phyloP scores from a whole-genome alignment of 768 basidiomycete species.

The Tulasnella sp. region DNA sequence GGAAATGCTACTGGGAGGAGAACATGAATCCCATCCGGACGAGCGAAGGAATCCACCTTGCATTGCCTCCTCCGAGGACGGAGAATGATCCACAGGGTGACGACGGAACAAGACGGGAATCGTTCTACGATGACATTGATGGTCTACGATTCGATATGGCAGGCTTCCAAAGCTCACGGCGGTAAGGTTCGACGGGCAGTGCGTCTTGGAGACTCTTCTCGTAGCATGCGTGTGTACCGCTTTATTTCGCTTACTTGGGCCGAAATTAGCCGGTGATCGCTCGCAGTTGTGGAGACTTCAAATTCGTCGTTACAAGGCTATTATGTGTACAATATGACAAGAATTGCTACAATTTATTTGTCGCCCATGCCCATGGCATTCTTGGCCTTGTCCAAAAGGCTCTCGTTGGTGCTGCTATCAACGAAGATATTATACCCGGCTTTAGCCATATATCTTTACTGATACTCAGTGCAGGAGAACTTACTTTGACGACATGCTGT shows the following conservation, averaged over 20 bases:
- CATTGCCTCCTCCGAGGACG: background rate
- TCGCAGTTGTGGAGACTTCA: background rate
- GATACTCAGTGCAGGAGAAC: background rate
- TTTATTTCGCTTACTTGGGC: too few relatives aligned
- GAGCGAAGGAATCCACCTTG: background rate
- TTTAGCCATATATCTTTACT: background rate
- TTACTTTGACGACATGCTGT: conserved; percentile 26
- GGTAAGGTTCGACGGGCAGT: background rate
- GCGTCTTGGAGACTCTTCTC: too few relatives aligned
- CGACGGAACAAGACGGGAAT: background rate
- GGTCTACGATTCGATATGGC: background rate
- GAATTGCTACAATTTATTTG: background rate
- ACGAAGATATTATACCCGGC: background rate
- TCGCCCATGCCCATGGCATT: conserved; percentile 42
- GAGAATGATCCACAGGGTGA: background rate
- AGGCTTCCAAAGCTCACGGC: background rate
- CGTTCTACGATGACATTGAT: background rate
- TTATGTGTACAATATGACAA: background rate
- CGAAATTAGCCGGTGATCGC: too few relatives aligned
- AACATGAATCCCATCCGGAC: background rate
- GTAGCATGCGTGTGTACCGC: too few relatives aligned
- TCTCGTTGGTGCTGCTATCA: conserved; percentile 2
- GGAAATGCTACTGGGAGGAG: conserved; percentile 9
- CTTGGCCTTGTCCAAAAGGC: conserved; percentile 45
- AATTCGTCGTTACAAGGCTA: background rate